Evolutionary conservation across 257 asterid genomes (phyloP), one percentile per base, ranked within the genome.

Genomic region (Solanum gracilifrons): DNA sequence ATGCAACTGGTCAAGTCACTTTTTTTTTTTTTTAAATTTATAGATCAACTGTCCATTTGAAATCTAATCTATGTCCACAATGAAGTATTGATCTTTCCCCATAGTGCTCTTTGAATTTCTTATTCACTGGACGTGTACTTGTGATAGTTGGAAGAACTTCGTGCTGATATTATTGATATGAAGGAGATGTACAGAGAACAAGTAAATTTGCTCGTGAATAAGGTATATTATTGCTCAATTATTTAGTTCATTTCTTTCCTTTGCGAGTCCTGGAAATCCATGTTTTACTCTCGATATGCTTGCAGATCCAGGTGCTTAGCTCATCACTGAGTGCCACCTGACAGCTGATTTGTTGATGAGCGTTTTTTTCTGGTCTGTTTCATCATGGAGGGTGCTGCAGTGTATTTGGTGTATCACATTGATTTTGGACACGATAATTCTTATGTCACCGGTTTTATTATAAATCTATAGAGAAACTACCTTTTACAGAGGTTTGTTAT

Each of bases 161-260:
- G 99, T 43, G 98, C 97, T 2, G 99, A 97, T 91, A 96, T 97
- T 72, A 91, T 92, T 25, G 99, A 97, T 91, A 91, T 97, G 89
- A 96, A 97, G 93, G 98, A 96, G 92, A 97, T 97, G 99, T 97
- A 97, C 90, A 93, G 97, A 89, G 99, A 97, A 91, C 99, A 97
- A 97, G 99, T 97, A 73, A 95, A 96, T 94, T 85, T 95, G 89
- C 99, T 97, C 36, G 99, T 96, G 91, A 94, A 96, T 89, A 96
- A 96, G 99, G 99, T 31, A 2, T 9, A 4, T 29, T 58, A n/a
- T 23, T 32, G 55, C 55, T 64, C 60, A 33, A 76, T 85, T 68
- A 74, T 82, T 84, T 37, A 27, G 73, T 33, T 35, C 37, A 80
- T 64, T 80, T 33, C 7, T 31, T 87, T 79, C 48, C 86, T 80